Evolutionary conservation across 2,329 filamentous ascomycete species (phyloP).

Genomic region (Ophiostoma australiae): DNA sequence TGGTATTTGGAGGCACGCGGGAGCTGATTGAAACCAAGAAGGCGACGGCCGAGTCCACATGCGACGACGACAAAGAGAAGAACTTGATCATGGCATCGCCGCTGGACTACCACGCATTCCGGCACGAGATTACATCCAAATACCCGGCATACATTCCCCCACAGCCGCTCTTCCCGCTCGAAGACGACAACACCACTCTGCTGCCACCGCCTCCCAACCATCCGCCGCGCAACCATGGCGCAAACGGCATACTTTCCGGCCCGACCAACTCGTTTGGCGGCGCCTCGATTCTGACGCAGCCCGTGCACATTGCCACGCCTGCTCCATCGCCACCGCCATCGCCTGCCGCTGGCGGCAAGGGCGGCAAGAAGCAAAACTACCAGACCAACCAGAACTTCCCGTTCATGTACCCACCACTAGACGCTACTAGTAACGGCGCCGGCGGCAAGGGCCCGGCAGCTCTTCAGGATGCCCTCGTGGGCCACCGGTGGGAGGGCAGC

Average conservation of each 20-base stretch:
- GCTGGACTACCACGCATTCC: conserved; percentile 91
- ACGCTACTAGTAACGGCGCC: conserved; percentile 80
- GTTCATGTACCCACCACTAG: conserved; percentile 91
- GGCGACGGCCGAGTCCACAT: conserved; percentile 59
- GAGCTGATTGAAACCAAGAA: conserved; percentile 71
- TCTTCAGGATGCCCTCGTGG: conserved; percentile 72
- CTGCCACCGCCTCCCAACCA: conserved; percentile 79
- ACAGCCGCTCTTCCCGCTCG: conserved; percentile 72
- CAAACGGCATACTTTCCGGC: conserved; percentile 57
- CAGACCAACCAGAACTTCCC: conserved; percentile 99
- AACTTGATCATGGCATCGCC: conserved; percentile 89
- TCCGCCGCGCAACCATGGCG: conserved; percentile 54
- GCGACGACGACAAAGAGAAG: conserved; percentile 57
- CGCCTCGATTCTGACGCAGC: conserved; percentile 84
- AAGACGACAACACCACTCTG: conserved; percentile 85
- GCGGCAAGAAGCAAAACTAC: conserved; percentile 97
- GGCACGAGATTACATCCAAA: conserved; percentile 95
- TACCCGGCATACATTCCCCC: conserved; percentile 96
- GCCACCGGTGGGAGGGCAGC: conserved; percentile 85
- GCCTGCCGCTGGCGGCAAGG: conserved; percentile 79
- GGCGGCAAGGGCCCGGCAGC: conserved; percentile 84
- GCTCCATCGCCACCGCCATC: conserved; percentile 93
- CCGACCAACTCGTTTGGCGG: conserved; percentile 54
- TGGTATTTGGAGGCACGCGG: conserved; percentile 74
- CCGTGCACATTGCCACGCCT: conserved; percentile 97